Evolutionary conservation across 306 rosid genomes (phyloP).

Genomic region (Ceratonia siliqua): DNA sequence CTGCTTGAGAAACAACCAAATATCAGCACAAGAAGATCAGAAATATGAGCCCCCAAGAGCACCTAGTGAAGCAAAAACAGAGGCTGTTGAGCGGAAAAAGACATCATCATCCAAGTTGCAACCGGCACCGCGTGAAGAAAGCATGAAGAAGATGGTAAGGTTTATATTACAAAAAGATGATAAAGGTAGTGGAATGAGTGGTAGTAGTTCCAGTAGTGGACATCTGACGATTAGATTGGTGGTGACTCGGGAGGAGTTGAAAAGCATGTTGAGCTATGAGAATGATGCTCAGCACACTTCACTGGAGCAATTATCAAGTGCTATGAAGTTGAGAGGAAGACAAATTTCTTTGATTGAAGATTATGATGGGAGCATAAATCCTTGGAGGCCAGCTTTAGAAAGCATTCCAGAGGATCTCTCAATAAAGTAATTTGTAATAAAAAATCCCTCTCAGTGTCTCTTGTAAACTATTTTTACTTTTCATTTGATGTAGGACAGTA

Average conservation of each 20-base stretch:
- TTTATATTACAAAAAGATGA: constrained; percentile 14
- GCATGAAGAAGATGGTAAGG: constrained; percentile 34
- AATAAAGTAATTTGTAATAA: background rate
- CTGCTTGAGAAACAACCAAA: constrained; percentile 54
- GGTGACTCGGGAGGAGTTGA: constrained; percentile 66
- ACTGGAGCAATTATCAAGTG: constrained; percentile 52
- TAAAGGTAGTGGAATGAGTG: background rate
- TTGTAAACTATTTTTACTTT: background rate
- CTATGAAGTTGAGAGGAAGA: constrained; percentile 51
- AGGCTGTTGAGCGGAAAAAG: constrained; percentile 30
- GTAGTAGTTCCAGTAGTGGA: constrained; percentile 32
- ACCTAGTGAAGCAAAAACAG: constrained; percentile 21
- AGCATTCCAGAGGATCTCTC: constrained; percentile 65
- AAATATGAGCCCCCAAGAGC: constrained; percentile 13
- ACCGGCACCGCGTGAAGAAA: background rate
- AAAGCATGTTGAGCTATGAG: constrained; percentile 44
- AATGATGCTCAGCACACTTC: constrained; percentile 33
- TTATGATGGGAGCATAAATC: constrained; percentile 14
- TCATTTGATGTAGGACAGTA: constrained; percentile 29
- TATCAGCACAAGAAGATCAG: constrained; percentile 48
- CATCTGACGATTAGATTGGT: constrained; percentile 63
- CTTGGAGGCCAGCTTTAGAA: constrained; percentile 71
- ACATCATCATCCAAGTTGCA: background rate
- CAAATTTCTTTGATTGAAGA: constrained; percentile 33
- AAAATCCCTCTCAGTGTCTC: constrained; percentile 15